phyloP scores from a whole-genome alignment of 1,139 yeast species.

The Debaryomyces udenii region DNA sequence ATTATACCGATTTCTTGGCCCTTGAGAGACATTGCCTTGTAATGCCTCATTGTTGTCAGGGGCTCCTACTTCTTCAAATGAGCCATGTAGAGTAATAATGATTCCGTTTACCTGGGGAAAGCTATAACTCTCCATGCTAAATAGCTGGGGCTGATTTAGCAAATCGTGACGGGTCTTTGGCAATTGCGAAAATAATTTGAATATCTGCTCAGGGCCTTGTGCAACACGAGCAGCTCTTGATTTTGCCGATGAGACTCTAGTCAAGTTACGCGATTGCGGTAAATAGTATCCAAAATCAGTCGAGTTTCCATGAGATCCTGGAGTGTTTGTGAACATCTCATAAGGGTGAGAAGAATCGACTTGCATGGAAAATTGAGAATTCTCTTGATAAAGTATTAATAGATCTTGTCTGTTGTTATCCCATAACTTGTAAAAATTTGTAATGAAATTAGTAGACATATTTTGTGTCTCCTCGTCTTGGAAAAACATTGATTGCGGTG shows the following conservation, averaged over 20 bases:
- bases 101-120: constrained; percentile 76
- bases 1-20: constrained; percentile 38
- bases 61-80: constrained; percentile 65
- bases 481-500: constrained; percentile 60
- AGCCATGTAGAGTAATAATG: constrained; percentile 80
- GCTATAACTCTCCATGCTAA: constrained; percentile 79
- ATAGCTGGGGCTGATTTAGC: constrained; percentile 60
- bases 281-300: constrained; percentile 67
- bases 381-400: constrained; percentile 72
- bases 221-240: constrained; percentile 60
- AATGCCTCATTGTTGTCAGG: constrained; percentile 39
- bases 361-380: constrained; percentile 81
- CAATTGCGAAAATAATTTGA: constrained; percentile 59
- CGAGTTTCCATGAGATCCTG: constrained; percentile 22
- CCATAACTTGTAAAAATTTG: constrained; percentile 78
- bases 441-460: constrained; percentile 72
- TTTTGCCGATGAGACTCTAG: constrained; percentile 64
- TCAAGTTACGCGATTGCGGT: constrained; percentile 74
- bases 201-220: constrained; percentile 72
- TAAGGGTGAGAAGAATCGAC: constrained; percentile 56
- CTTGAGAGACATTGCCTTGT: constrained; percentile 22
- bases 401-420: constrained; percentile 76
- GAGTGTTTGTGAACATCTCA: constrained; percentile 45
- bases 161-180: constrained; percentile 80
- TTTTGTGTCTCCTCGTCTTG: constrained; percentile 75